Evolutionary conservation across 2,329 filamentous ascomycete species (phyloP).

Genomic region (Alternaria triticimaculans): DNA sequence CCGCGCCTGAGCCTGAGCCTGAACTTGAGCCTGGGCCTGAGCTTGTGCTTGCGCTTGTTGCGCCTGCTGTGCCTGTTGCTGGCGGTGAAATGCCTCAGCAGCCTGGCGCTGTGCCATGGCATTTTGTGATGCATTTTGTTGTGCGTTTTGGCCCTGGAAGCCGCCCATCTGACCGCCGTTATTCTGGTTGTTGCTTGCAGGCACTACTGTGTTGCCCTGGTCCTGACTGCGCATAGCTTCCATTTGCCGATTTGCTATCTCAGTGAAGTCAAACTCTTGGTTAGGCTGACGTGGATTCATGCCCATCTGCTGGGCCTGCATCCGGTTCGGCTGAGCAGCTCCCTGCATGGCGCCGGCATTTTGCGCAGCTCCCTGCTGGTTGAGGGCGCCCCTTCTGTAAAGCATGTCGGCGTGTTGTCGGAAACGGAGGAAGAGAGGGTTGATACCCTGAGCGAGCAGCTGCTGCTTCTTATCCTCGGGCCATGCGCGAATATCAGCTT

Average conservation of each 20-base stretch:
- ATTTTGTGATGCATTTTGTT: constrained; percentile 36
- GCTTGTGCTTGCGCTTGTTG: constrained; percentile 28
- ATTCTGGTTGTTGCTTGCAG: constrained; percentile 64
- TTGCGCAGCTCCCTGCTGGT: constrained; percentile 20
- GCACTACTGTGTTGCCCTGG: constrained; percentile 68
- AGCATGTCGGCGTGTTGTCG: constrained; percentile 55
- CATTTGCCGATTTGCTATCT: constrained; percentile 66
- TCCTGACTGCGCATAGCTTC: constrained; percentile 68
- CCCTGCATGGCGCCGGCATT: constrained; percentile 47
- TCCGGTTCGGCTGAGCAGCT: constrained; percentile 32
- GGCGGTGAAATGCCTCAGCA: constrained; percentile 20
- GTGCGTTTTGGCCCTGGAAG: constrained; percentile 37
- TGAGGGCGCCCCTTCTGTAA: constrained; percentile 31
- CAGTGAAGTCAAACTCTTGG: constrained; percentile 57
- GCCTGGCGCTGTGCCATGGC: constrained; percentile 39
- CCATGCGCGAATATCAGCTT: constrained; percentile 51
- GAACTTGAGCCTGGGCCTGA: constrained; percentile 38
- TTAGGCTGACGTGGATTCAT: constrained; percentile 38
- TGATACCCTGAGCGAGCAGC: constrained; percentile 53
- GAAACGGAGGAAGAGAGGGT: constrained; percentile 60
- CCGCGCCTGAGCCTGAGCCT: constrained; percentile 46
- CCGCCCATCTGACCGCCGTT: constrained; percentile 45
- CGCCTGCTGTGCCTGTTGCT: constrained; percentile 13
- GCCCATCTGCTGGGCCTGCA: constrained; percentile 36
- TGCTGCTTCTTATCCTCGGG: constrained; percentile 57